Evolutionary conservation across 2,329 filamentous ascomycete species (phyloP), one percentile per base, ranked within the genome.

Genomic region (Nemania diffusa): DNA sequence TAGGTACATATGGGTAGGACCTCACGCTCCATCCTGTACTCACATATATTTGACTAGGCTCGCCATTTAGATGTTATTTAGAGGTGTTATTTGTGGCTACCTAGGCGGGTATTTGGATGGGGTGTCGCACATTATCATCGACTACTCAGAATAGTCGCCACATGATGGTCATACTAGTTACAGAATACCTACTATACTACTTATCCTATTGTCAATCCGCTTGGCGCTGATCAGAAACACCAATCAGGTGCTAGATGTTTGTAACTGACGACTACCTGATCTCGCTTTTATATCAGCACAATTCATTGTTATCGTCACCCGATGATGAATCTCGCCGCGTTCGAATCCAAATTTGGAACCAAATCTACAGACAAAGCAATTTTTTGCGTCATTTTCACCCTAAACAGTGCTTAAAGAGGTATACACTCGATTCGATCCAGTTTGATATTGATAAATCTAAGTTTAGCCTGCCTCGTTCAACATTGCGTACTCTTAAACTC

Each of bases 311-410:
- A 29, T 27, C 20, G 46, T 29, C 24, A 44, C 11, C n/a, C 22
- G 46, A 60, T 60, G 57, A 51, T 42, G 57, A 60, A 50, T 58
- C 42, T 46, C 20, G 44, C 27, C 8, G 32, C 56, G 27, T 37
- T 13, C 27, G 7, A n/a, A 57, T 1, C 17, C 17, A 20, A n/a
- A 40, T 44, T 17, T 20, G n/a, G 40, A n/a, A 20, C 15, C 40
- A 22, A 9, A 44, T 44, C 40, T 8, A 44, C 17, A 4, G 2
- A n/a, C 40, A 44, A 50, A 50, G 24, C 22, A 50, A 26, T 13
- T 27, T 9, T 50, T 27, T 2, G 20, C 20, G 6, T 27, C 40
- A n/a, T 6, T 20, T 17, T 4, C 9, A 20, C 5, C 40, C 40
- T 44, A n/a, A 7, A 20, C 40, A 17, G 17, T 44, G n/a, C n/a